These are phyloP conservation scores for Hericium alpestre DNA, from an alignment of 768 basidiomycete species.

Conservation along the genomic window DNA sequence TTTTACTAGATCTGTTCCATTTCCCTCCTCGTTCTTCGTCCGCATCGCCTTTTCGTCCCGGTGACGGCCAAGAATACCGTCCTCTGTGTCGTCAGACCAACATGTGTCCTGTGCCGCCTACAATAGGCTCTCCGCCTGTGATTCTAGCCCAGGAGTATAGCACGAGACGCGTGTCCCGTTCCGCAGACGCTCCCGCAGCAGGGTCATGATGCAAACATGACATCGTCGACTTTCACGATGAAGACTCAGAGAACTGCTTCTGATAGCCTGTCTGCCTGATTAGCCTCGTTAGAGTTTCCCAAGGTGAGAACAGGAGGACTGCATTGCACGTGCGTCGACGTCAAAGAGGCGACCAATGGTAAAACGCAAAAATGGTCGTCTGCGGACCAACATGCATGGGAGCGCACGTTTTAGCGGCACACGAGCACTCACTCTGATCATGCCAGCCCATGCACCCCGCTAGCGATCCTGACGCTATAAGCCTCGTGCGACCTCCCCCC, in stretches of 20 bases:
- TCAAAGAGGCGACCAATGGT: constrained; percentile 2
- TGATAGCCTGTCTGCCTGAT: neutral
- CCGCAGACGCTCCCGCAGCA: neutral
- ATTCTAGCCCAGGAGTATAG: too few species aligned
- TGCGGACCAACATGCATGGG: neutral
- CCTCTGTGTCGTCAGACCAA: neutral
- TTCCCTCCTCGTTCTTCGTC: neutral
- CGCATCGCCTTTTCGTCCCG: neutral
- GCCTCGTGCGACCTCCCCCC: neutral
- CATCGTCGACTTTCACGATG: neutral
- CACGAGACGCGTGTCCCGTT: too few species aligned
- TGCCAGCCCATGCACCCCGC: neutral
- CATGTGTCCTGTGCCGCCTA: neutral
- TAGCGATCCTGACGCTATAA: neutral
- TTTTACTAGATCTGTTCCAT: neutral
- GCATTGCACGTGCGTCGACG: constrained; percentile 1
- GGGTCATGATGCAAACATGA: neutral
- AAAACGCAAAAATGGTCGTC: constrained; percentile 9
- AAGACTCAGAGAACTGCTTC: too few species aligned
- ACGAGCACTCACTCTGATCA: constrained; percentile 8
- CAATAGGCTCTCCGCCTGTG: too few species aligned
- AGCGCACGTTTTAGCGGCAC: constrained; percentile 10
- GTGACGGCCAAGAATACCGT: neutral
- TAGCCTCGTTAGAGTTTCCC: neutral
- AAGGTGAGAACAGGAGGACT: neutral